phyloP scores from a whole-genome alignment of 225 moss, liverwort and hornwort genomes.

The Marchantia paleacea region DNA sequence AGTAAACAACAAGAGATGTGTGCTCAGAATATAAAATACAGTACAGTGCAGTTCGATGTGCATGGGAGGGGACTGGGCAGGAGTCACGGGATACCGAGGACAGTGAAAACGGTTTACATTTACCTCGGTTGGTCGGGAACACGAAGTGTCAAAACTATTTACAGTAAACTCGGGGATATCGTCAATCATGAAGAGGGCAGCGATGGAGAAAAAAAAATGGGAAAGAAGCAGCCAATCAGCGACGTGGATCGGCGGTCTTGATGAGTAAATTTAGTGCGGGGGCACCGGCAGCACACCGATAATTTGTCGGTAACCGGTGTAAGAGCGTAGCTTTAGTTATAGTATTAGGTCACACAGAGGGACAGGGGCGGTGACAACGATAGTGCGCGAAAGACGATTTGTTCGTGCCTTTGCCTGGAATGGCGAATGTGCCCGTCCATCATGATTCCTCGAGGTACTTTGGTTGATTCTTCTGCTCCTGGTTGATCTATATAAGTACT shows the following conservation, averaged over 20 bases:
- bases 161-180: no score
- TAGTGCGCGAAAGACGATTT: background rate
- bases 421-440: conserved; percentile 42
- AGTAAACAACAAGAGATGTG: no score
- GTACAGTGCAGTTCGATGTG: no score
- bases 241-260: background rate
- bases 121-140: no score
- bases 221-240: background rate
- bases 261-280: conserved; percentile 2
- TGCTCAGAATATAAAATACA: no score
- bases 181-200: background rate
- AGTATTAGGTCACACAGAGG: background rate
- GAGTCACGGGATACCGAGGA: no score
- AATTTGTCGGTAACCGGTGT: background rate
- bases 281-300: background rate
- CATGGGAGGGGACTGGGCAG: no score
- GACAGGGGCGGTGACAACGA: background rate
- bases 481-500: background rate
- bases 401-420: conserved; percentile 26
- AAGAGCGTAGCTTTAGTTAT: background rate
- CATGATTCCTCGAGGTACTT: conserved; percentile 47
- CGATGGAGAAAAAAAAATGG: background rate
- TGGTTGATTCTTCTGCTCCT: conserved; percentile 18
- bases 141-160: no score
- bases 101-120: no score